Percentiles rank a stretch among this genome's conserved stretches.
These are phyloP conservation scores for Aegilops bicornis DNA, from an alignment of 176 grass and related monocot genomes.

Conservation along the genomic window DNA sequence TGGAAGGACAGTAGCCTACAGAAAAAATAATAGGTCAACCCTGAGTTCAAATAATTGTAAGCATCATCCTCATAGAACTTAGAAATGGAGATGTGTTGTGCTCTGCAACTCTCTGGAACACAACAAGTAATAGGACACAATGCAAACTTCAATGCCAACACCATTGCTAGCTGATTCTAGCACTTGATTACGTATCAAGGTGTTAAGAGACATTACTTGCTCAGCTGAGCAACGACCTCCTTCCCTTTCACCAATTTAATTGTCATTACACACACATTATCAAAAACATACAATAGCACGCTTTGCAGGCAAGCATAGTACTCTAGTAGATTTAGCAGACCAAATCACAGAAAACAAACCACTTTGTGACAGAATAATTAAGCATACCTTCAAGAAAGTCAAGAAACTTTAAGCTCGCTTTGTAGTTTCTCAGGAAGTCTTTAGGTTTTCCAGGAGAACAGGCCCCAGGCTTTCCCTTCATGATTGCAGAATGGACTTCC, in stretches of 20 bases:
- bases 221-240: neutral
- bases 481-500: conserved; percentile 81
- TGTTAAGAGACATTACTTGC: neutral
- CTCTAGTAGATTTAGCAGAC: neutral
- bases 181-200: neutral
- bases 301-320: neutral
- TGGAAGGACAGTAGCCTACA: conserved; percentile 75
- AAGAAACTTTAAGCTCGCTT: conserved; percentile 83
- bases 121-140: neutral
- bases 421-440: conserved; percentile 95
- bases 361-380: conserved; percentile 16
- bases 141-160: neutral
- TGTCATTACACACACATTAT: neutral
- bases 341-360: neutral
- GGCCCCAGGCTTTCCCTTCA: conserved; percentile 89
- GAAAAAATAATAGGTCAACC: conserved; percentile 5
- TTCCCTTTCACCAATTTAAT: neutral
- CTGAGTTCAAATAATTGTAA: neutral
- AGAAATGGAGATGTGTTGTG: neutral
- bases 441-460: conserved; percentile 92
- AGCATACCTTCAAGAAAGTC: conserved; percentile 88
- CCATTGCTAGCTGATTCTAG: neutral
- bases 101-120: neutral
- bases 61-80: neutral
- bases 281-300: neutral